Evolutionary conservation across 495 filamentous ascomycete genomes (phyloP), one percentile per base, ranked within the genome.

Genomic region (Hypoxylon rickii): DNA sequence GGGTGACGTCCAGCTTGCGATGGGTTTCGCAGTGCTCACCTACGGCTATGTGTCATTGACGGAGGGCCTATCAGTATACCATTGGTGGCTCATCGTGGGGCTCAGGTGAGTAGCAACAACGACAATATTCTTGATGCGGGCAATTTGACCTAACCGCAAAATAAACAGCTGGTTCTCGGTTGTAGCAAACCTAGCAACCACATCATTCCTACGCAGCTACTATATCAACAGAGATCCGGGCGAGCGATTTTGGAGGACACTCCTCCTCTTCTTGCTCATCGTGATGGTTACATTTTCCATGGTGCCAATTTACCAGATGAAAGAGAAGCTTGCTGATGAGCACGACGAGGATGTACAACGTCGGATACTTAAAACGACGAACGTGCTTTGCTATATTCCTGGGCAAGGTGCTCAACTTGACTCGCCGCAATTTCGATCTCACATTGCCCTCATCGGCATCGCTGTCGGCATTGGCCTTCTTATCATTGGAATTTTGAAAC

Each of bases 81-180:
- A 59, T 22, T 64, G 61, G 61, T 64, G 61, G 61, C 61, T 64
- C n/a, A 58, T 64, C 32, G 43, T 64, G 21, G 61, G 61, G 43
- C 38, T 64, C 10, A 39, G 40, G 59, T 63, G 50, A 63, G 59
- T 58, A 58, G 15, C 20, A 36, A n/a, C 46, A 34, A 37, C 16
- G 18, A 8, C 24, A n/a, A 15, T 18, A 22, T 42, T 4, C 1
- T 34, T 24, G 18, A 40, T 44, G 39, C 50, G 31, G 6, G 20
- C 20, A 5, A 37, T 13, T 31, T 29, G 4, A 38, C 54, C 54
- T 53, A 44, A 37, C 38, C 21, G 7, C 3, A 17, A 36, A 19
- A 24, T 3, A 15, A 34, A 44, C 34, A 63, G 59, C 20, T 64
- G 61, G 61, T 64, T 59, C 48, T 55, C 61, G 13, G 61, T 60